Evolutionary conservation across 306 rosid genomes (phyloP).

Genomic region (Carpinus fangiana): DNA sequence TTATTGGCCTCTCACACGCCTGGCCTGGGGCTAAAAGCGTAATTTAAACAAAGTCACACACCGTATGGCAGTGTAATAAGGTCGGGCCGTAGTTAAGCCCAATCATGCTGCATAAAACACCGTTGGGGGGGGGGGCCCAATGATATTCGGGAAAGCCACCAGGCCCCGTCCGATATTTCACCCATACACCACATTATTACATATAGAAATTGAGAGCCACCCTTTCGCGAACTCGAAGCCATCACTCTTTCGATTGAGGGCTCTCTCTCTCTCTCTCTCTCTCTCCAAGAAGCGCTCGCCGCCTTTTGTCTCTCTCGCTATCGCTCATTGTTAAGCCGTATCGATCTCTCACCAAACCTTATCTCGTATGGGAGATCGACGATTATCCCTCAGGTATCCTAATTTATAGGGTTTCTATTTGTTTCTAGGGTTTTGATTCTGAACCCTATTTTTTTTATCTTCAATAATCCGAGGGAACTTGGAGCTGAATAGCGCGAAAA

Average conservation of each 20-base stretch:
- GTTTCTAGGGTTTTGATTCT: slow-evolving; percentile 36
- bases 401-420: slow-evolving; percentile 8
- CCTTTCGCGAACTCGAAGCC: not conserved
- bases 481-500: slow-evolving; percentile 5
- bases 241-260: not conserved
- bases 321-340: slow-evolving; percentile 28
- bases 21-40: not conserved
- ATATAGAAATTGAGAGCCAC: slow-evolving; percentile 7
- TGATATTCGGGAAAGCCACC: not conserved
- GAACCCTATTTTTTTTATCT: slow-evolving; percentile 9
- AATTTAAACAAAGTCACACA: not conserved
- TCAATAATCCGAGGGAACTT: not conserved
- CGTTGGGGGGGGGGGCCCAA: not conserved
- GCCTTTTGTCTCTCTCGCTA: slow-evolving; percentile 18
- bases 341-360: slow-evolving; percentile 21
- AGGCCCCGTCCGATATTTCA: not conserved
- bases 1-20: too few species aligned
- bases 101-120: not conserved
- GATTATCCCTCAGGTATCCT: not conserved
- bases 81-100: not conserved
- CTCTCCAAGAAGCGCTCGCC: slow-evolving; percentile 12
- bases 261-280: not conserved
- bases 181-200: not conserved
- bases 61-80: not conserved
- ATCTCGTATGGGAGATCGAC: slow-evolving; percentile 10